These are phyloP conservation scores for Phylloporus sp. DNA, from an alignment of 768 basidiomycete species.

Conservation along the genomic window DNA sequence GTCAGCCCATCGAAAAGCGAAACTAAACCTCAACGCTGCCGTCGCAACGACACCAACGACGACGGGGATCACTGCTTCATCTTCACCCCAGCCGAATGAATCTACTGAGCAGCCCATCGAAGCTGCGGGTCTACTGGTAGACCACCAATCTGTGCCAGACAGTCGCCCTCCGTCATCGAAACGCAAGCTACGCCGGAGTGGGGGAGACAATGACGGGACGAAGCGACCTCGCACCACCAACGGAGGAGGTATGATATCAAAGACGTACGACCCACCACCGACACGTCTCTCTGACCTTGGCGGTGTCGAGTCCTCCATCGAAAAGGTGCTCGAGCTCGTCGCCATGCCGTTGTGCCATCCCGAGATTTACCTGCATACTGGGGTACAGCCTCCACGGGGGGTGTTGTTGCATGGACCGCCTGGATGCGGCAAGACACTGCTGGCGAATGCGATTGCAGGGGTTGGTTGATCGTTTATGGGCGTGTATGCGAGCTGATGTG, in stretches of 20 bases:
- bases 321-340: conserved; percentile 94
- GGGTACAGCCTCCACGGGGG: conserved; percentile 88
- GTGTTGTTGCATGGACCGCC: conserved; percentile 94
- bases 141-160: neutral
- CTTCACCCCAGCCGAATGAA: conserved; percentile 12
- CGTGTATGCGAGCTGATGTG: neutral
- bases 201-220: conserved; percentile 44
- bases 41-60: conserved; percentile 1
- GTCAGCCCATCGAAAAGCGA: conserved; percentile 62
- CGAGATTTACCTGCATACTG: conserved; percentile 91
- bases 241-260: conserved; percentile 20
- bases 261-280: conserved; percentile 60
- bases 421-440: conserved; percentile 92
- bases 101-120: conserved; percentile 19
- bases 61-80: conserved; percentile 1
- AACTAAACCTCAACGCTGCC: conserved; percentile 59
- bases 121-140: neutral
- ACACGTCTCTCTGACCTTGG: conserved; percentile 83
- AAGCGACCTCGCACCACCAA: conserved; percentile 52
- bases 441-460: conserved; percentile 94
- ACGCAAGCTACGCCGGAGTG: conserved; percentile 56
- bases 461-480: conserved; percentile 42
- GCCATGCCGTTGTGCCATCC: conserved; percentile 94
- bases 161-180: conserved; percentile 40
- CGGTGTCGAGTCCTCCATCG: conserved; percentile 79